Conservation (phyloP, 1,284 basidiomycete species). For the Ceraceosorus guamensis region DNA sequence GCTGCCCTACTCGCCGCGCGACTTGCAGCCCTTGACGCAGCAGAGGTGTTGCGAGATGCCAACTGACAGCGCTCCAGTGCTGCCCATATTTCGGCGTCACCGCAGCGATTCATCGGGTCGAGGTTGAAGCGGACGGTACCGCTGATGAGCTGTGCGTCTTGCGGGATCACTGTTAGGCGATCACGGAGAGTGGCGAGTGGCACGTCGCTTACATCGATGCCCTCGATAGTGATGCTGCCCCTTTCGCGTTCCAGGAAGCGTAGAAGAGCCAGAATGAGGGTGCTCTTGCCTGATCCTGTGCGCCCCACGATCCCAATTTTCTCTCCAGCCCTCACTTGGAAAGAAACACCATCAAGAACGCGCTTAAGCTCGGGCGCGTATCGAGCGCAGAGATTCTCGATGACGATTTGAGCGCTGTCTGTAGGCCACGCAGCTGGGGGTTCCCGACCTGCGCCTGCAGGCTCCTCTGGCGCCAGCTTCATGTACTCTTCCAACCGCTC, state of each 20-base stretch:
- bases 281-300: conserved; percentile 80
- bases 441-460: conserved; percentile 20
- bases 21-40: conserved; percentile 16
- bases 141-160: conserved; percentile 57
- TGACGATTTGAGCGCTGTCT: conserved; percentile 35
- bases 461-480: conserved; percentile 28
- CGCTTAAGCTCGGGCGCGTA: conserved; percentile 46
- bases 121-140: conserved; percentile 46
- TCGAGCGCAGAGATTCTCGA: conserved; percentile 42
- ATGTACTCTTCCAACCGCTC: conserved; percentile 48
- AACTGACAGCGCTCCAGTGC: conserved; percentile 53
- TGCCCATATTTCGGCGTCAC: conserved; percentile 60
- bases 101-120: conserved; percentile 64
- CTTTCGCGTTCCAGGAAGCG: conserved; percentile 77
- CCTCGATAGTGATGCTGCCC: conserved; percentile 78
- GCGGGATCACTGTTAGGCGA: conserved; percentile 80
- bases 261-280: conserved; percentile 86
- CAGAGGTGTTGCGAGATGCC: conserved; percentile 10
- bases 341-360: conserved; percentile 38
- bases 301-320: conserved; percentile 52
- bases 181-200: conserved; percentile 78
- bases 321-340: conserved; percentile 41
- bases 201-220: conserved; percentile 76
- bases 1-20: conserved; percentile 21
- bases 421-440: conserved; percentile 48